Conservation (phyloP, 768 basidiomycete species). For the Pisolithus orientalis region DNA sequence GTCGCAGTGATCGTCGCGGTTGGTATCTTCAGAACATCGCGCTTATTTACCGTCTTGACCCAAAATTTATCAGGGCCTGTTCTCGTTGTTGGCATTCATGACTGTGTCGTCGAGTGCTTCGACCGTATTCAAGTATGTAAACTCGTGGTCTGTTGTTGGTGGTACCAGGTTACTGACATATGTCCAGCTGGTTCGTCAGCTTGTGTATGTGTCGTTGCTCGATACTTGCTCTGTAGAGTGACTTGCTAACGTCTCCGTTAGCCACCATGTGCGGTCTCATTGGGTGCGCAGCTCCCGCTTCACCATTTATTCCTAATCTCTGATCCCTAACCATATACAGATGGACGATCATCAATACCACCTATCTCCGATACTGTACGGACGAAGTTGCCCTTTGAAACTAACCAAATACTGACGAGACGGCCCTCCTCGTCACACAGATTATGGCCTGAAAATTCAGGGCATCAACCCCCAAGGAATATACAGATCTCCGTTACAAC, state of each 20-base stretch:
- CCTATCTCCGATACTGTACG: slow-evolving; percentile 41
- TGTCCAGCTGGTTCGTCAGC: neutral
- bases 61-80: slow-evolving; percentile 19
- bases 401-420: neutral
- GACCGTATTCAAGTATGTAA: slow-evolving; percentile 48
- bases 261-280: slow-evolving; percentile 43
- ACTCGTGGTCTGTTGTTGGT: slow-evolving; percentile 10
- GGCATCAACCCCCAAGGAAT: slow-evolving; percentile 58
- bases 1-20: slow-evolving; percentile 20
- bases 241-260: slow-evolving; percentile 44
- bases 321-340: slow-evolving; percentile 26
- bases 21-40: slow-evolving; percentile 14
- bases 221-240: neutral
- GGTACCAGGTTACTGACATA: too few species aligned
- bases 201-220: neutral
- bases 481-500: slow-evolving; percentile 58
- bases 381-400: neutral
- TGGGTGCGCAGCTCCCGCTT: slow-evolving; percentile 23
- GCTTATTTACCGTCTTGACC: neutral
- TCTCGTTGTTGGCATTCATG: slow-evolving; percentile 56
- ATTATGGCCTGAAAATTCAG: slow-evolving; percentile 54
- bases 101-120: slow-evolving; percentile 45
- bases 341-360: slow-evolving; percentile 36
- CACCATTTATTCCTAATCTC: slow-evolving; percentile 24
- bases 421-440: slow-evolving; percentile 30